phyloP scores from a whole-genome alignment of 1,139 yeast genomes.

The Yamadazyma conglobata region DNA sequence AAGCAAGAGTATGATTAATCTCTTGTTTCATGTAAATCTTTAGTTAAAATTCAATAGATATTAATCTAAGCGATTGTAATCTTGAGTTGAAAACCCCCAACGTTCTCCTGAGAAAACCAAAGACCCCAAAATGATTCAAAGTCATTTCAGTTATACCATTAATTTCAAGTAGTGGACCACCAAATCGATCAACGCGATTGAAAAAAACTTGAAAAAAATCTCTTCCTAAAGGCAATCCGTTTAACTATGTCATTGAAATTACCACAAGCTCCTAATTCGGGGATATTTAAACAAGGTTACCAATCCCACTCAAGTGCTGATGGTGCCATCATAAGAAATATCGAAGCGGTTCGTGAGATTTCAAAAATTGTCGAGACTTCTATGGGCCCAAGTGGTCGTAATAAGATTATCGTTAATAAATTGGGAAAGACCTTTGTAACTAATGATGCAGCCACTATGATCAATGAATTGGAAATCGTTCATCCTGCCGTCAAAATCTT shows the following conservation, averaged over 20 bases:
- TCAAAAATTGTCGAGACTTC: conserved; percentile 89
- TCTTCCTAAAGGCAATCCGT: neutral
- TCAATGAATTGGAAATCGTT: conserved; percentile 87
- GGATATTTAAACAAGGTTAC: conserved; percentile 95
- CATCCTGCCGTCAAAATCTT: conserved; percentile 96
- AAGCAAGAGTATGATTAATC: conserved; percentile 1
- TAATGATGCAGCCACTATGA: conserved; percentile 95
- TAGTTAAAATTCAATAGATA: too few species aligned
- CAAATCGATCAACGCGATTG: conserved; percentile 7
- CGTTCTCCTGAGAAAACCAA: too few species aligned
- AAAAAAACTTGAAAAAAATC: conserved; percentile 1
- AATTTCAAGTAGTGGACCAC: too few species aligned
- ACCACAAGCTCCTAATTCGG: conserved; percentile 91
- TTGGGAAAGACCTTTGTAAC: conserved; percentile 84
- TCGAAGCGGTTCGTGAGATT: conserved; percentile 92
- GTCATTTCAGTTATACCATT: too few species aligned
- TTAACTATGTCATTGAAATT: conserved; percentile 74
- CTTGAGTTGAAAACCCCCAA: too few species aligned
- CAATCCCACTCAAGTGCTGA: conserved; percentile 84
- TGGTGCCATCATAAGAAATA: conserved; percentile 90
- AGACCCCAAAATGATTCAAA: too few species aligned
- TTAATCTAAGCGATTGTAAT: too few species aligned
- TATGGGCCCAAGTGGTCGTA: conserved; percentile 96
- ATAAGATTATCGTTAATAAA: conserved; percentile 85
- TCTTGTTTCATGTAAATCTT: too few species aligned